These are phyloP conservation scores for Nicotiana rustica DNA, from an alignment of 305 asterid genomes.

Conservation along the genomic window DNA sequence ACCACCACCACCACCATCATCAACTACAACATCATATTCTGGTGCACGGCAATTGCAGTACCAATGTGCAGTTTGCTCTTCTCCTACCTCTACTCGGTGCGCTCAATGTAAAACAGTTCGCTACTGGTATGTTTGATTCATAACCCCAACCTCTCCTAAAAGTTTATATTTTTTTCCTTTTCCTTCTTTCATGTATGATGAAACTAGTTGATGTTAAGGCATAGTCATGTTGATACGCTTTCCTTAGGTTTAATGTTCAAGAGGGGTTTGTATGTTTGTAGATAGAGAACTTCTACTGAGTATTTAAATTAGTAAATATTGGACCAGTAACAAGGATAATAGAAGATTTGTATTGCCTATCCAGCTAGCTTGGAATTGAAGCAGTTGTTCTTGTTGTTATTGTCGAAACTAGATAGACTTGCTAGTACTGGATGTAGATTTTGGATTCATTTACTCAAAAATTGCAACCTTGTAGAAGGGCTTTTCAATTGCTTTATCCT, in stretches of 20 bases:
- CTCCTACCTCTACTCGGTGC: constrained; percentile 70
- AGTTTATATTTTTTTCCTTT: constrained; percentile 7
- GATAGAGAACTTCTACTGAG: not conserved
- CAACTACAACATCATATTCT: not conserved
- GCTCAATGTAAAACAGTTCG: constrained; percentile 77
- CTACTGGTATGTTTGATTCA: constrained; percentile 66
- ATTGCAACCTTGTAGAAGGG: not conserved
- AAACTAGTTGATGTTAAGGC: not conserved
- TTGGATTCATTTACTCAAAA: constrained; percentile 1
- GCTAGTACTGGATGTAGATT: not conserved
- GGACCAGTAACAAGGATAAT: not conserved
- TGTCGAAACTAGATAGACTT: constrained; percentile 22
- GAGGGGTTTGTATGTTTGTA: no score
- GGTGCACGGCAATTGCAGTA: constrained; percentile 51
- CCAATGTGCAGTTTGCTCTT: constrained; percentile 70
- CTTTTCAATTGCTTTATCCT: constrained; percentile 4
- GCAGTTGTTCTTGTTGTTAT: not conserved
- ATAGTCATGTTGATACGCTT: not conserved
- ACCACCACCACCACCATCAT: not conserved
- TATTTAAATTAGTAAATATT: not conserved
- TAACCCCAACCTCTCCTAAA: not conserved
- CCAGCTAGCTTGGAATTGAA: not conserved
- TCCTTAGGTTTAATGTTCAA: not conserved
- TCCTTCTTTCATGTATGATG: not conserved
- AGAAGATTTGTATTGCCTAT: not conserved